These are phyloP conservation scores for Mentha longifolia DNA, from an alignment of 257 asterid genomes.

Conservation along the genomic window DNA sequence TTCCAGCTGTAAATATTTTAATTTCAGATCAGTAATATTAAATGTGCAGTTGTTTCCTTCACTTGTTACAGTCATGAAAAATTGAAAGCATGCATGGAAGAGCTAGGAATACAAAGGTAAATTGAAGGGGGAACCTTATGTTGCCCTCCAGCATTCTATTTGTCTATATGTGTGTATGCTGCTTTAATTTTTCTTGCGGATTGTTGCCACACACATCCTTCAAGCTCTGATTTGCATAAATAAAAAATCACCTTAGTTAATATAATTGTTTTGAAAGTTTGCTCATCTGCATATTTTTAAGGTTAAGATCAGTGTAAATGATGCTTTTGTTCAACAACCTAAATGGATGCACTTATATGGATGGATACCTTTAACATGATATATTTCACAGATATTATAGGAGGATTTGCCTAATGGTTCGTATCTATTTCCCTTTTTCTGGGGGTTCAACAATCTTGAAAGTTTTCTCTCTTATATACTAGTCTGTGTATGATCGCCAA, in stretches of 20 bases:
- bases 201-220: conserved; percentile 14
- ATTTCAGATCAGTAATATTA: conserved; percentile 16
- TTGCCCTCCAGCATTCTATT: neutral
- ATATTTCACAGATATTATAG: conserved; percentile 3
- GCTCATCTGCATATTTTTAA: conserved; percentile 1
- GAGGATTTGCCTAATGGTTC: conserved; percentile 4
- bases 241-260: conserved; percentile 5
- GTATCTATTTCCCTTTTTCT: neutral
- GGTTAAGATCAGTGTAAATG: conserved; percentile 22
- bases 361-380: neutral
- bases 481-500: neutral
- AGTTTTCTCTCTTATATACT: neutral
- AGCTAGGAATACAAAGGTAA: conserved; percentile 79
- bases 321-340: neutral
- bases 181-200: conserved; percentile 19
- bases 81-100: conserved; percentile 69
- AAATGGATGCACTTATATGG: neutral
- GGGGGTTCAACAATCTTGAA: neutral
- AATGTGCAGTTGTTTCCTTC: conserved; percentile 31
- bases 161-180: conserved; percentile 16
- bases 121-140: conserved; percentile 41
- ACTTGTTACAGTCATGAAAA: conserved; percentile 72
- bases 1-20: neutral
- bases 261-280: conserved; percentile 6
- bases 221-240: neutral